Evolutionary conservation across 2,329 filamentous ascomycete species (phyloP), one percentile per base, ranked within the genome.

Genomic region (Dactylellina cionopaga): DNA sequence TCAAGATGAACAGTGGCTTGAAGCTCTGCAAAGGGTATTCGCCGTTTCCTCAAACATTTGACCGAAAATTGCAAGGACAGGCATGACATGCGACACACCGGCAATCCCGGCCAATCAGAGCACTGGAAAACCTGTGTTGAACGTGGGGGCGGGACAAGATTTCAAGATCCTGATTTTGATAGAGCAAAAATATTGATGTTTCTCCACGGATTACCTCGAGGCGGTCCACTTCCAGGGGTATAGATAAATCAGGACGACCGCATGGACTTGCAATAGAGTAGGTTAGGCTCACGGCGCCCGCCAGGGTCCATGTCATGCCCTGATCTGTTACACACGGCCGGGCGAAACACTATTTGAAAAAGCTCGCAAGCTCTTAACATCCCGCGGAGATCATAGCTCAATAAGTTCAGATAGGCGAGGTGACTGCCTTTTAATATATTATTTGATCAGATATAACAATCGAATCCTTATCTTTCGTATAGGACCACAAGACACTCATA

Each of bases 81-180:
- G 60, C 49, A n/a, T 19, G 33, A 22, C 19, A 55, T 2, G 33
- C 51, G 9, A 13, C 15, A 3, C 17, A 19, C 11, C 17, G 33
- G 25, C 10, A 24, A 17, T 13, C 35, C 17, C 51, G n/a, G 13
- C 35, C 35, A 24, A 24, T 13, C 46, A 15, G 22, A n/a, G 33
- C 51, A 55, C 39, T 55, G 1, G 31, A 33, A 56, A 58, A 19
- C 24, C 43, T 58, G 62, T 51, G 62, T 66, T 66, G 62, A 6
- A n/a, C 51, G 62, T 66, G 62, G 62, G 62, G 62, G 62, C 17
- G 59, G 29, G 35, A 46, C 59, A 64, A 52, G 59, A 35, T 22
- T 46, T 46, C 41, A 5, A 5, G 29, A 37, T 39, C 11, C 29
- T 24, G 51, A 55, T 55, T 41, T 41, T 11, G n/a, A 47, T 13